Evolutionary conservation across 306 rosid genomes (phyloP).

Genomic region (Trichosanthes truncata): DNA sequence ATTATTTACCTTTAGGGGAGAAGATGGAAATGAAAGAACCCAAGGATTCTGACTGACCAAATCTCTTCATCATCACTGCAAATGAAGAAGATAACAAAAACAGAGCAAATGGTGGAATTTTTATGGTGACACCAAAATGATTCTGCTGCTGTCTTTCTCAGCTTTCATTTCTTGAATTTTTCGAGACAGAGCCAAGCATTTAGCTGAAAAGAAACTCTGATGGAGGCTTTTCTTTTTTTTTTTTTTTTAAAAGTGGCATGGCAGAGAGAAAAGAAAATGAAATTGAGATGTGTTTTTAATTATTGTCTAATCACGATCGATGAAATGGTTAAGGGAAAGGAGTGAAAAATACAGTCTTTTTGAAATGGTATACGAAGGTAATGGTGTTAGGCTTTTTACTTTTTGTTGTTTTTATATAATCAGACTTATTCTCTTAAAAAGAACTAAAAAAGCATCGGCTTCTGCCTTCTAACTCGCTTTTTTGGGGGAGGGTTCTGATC

Average conservation of each 20-base stretch:
- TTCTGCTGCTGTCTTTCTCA: background rate
- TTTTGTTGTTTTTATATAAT: background rate
- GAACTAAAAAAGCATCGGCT: background rate
- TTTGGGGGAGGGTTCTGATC: background rate
- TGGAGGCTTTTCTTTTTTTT: background rate
- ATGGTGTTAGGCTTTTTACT: background rate
- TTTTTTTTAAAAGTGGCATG: background rate
- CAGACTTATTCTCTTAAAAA: constrained; percentile 1
- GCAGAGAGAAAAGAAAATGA: background rate
- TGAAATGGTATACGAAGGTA: background rate
- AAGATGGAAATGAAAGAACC: constrained; percentile 30
- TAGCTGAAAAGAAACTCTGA: background rate
- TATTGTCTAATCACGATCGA: background rate
- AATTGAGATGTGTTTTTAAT: background rate
- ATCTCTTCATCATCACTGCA: constrained; percentile 34
- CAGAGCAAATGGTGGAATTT: background rate
- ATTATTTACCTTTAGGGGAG: constrained; percentile 40
- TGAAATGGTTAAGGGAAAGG: background rate
- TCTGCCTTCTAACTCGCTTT: background rate
- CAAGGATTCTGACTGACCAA: constrained; percentile 28
- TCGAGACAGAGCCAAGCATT: background rate
- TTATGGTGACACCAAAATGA: background rate
- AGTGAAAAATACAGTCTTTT: background rate
- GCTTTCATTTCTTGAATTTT: background rate
- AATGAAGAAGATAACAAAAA: background rate